These are phyloP conservation scores for Purpureocillium takamizusanense DNA, from an alignment of 2,329 filamentous ascomycete species.

Conservation along the genomic window DNA sequence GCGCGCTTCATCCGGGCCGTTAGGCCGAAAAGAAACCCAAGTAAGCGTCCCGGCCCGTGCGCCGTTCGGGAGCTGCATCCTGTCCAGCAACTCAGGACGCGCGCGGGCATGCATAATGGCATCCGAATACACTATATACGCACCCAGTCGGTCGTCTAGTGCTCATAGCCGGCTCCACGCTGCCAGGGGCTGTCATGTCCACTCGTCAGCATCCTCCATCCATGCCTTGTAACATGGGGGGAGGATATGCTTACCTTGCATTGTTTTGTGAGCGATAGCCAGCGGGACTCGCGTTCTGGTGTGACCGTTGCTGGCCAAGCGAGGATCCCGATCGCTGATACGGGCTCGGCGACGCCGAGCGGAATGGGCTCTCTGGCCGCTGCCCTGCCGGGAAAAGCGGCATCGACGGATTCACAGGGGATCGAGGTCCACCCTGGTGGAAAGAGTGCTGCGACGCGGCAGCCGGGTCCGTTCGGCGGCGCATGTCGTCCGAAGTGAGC, in stretches of 20 bases:
- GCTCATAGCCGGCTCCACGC: slow-evolving; percentile 35
- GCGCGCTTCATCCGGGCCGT: not conserved
- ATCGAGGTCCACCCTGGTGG: slow-evolving; percentile 12
- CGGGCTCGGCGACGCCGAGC: slow-evolving; percentile 24
- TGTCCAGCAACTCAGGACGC: too few relatives aligned
- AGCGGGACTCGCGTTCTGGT: slow-evolving; percentile 23
- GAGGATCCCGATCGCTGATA: slow-evolving; percentile 13
- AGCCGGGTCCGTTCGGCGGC: slow-evolving; percentile 21
- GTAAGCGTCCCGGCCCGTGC: not conserved
- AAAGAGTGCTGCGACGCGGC: slow-evolving; percentile 22
- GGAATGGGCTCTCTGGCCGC: slow-evolving; percentile 25
- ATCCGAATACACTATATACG: too few relatives aligned
- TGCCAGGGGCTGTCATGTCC: slow-evolving; percentile 29
- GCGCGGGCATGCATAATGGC: too few relatives aligned
- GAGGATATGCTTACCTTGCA: slow-evolving; percentile 28
- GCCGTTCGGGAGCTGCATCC: not conserved
- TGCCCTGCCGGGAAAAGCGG: slow-evolving; percentile 31
- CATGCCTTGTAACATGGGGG: too few relatives aligned
- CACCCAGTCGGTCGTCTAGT: slow-evolving; percentile 7
- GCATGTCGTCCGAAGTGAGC: slow-evolving; percentile 27
- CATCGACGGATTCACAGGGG: slow-evolving; percentile 32
- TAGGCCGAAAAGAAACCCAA: not conserved
- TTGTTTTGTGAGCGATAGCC: slow-evolving; percentile 27
- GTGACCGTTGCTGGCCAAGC: slow-evolving; percentile 18
- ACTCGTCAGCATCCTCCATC: slow-evolving; percentile 8